Percentiles rank a stretch among this genome's conserved stretches.
phyloP scores from a whole-genome alignment of 176 grass and related monocot genomes.

The Rhynchospora pubera region DNA sequence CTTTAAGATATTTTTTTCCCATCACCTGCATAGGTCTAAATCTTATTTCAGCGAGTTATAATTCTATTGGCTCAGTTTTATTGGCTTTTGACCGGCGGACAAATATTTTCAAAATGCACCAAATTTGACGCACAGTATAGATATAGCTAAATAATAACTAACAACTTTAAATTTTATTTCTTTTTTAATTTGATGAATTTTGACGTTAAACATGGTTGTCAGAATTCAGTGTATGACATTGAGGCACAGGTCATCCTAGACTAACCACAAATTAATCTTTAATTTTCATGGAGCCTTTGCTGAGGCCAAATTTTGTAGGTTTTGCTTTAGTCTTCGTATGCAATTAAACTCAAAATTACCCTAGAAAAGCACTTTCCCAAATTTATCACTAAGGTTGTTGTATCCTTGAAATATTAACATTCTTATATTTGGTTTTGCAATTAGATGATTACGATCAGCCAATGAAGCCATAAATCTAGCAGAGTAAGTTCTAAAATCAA shows the following conservation, averaged over 20 bases:
- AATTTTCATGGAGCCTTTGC: not conserved
- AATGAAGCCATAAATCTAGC: too few relatives aligned
- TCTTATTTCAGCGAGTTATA: not conserved
- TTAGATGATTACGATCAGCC: too few relatives aligned
- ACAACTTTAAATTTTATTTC: too few relatives aligned
- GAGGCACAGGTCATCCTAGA: too few relatives aligned
- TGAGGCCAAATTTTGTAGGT: not conserved
- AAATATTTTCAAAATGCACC: not conserved
- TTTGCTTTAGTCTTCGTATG: not conserved
- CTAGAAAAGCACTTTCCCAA: not conserved
- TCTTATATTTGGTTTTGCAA: too few relatives aligned
- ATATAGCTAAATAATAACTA: too few relatives aligned
- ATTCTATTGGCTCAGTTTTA: not conserved
- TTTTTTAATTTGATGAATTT: too few relatives aligned
- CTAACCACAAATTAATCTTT: not conserved
- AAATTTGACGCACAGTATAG: too few relatives aligned
- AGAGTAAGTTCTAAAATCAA: too few relatives aligned
- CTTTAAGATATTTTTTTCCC: not conserved
- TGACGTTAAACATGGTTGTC: too few relatives aligned
- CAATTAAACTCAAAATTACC: not conserved
- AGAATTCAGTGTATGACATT: too few relatives aligned
- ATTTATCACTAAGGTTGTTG: not conserved
- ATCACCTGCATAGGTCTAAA: not conserved
- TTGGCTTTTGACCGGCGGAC: not conserved
- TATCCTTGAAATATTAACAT: too few relatives aligned